phyloP scores from a whole-genome alignment of 2,329 filamentous ascomycete genomes.

The Venturia aucupariae region DNA sequence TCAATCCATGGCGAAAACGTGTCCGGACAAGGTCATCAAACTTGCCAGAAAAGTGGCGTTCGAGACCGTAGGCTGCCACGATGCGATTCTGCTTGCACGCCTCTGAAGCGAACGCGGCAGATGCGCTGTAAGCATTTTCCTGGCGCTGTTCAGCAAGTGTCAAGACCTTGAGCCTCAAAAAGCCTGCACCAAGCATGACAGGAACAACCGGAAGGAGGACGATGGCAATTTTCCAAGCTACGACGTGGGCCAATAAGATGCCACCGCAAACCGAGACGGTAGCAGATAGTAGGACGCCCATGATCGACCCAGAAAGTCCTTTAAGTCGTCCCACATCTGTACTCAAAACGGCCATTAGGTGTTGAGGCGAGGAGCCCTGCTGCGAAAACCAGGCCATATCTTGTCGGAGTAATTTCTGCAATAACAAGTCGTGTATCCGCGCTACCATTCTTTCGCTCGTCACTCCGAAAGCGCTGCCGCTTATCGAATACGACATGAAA shows the following conservation, averaged over 20 bases:
- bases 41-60: constrained; percentile 11
- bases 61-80: constrained; percentile 13
- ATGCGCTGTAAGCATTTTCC: constrained; percentile 18
- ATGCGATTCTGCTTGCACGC: constrained; percentile 4
- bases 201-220: constrained; percentile 39
- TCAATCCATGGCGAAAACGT: constrained; percentile 17
- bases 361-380: constrained; percentile 35
- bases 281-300: constrained; percentile 42
- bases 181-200: constrained; percentile 38
- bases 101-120: constrained; percentile 16
- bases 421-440: background rate
- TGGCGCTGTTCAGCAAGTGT: constrained; percentile 18
- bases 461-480: constrained; percentile 14
- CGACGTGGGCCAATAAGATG: constrained; percentile 37
- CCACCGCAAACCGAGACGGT: constrained; percentile 38
- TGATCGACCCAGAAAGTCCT: constrained; percentile 39
- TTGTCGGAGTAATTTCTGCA: constrained; percentile 37
- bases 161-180: constrained; percentile 32
- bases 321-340: constrained; percentile 41
- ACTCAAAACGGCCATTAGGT: constrained; percentile 34
- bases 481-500: constrained; percentile 34
- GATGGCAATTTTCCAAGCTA: constrained; percentile 44
- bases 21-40: constrained; percentile 29
- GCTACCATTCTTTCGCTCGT: constrained; percentile 50
- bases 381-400: constrained; percentile 43